Base-by-base conservation (phyloP, 345 rosid genomes). In the Firmiana major region DNA sequence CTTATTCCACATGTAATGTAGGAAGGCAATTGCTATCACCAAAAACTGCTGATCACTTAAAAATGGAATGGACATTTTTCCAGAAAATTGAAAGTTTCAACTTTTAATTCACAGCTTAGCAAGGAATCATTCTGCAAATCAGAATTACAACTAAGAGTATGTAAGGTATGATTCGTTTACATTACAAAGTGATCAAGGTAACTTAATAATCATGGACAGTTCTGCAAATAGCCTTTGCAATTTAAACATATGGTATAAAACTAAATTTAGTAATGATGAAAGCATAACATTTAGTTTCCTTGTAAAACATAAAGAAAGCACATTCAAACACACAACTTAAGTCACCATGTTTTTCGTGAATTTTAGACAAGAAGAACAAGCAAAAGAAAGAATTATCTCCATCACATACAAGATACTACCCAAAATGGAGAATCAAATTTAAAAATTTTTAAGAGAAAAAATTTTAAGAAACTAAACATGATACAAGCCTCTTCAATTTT, bases 401-500 rank as follows among this genome's bases (percentile, higher is more conserved):
- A 77, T 84, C 81, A 67, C 86, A 76, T 84, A 75, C 85, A 86
- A 73, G 59, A 77, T 80, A 63, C 78, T 76, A 78, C 71, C 78
- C 70, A 59, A 62, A 77, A 75, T n/a, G 38, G 74, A 58, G 78
- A 80, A 70, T 66, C 84, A 77, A 80, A 79, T 76, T 69, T 69
- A 49, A 36, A 43, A 63, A 48, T 54, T 62, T 42, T 10, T 5
- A 34, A 65, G 57, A 49, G 21, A 12, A 38, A 17, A 59, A 68
- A 62, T 72, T 72, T 24, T 16, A 80, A 79, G 31, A 78, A 24
- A 70, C 81, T 68, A 84, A 78, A 59, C 51, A 81, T 79, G 71
- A 79, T 81, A 85, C 86, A 82, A 82, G 63, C 88, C 83, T 83
- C 75, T 82, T 80, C 81, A 75, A 66, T 78, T 80, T 83, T 21